Evolutionary conservation across 768 basidiomycete genomes (phyloP), one percentile per base, ranked within the genome.

Genomic region (Tephrocybe sp.): DNA sequence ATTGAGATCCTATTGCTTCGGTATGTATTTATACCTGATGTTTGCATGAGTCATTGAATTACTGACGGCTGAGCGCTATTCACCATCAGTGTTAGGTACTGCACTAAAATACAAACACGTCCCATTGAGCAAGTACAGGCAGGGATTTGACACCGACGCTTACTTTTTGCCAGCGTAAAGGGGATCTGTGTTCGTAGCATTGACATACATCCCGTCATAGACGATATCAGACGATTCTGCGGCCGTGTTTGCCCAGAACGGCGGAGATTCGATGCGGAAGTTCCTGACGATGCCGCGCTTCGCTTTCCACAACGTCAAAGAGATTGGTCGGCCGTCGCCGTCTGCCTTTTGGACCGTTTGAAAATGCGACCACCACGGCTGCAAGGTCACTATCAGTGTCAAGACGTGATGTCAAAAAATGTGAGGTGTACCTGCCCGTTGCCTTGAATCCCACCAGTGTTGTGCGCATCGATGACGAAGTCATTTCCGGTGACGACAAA

Each of bases 41-140:
- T n/a, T n/a, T n/a, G n/a, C n/a, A n/a, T n/a, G n/a, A n/a, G n/a
- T n/a, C n/a, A n/a, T n/a, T n/a, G 36, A 47, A 6, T 18, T 5
- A 17, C 18, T 11, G 32, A 14, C 43, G 21, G 10, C 30, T 9
- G 14, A 10, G n/a, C 21, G 25, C 38, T 17, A 33, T 65, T 43
- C 33, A 78, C 81, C 81, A 65, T 84, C 83, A 3, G 81, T 84
- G 61, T 84, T 84, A 36, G 77, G 79, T 0, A 83, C 81, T 49
- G 79, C 72, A 55, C 77, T 82, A 14, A 14, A 38, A 26, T 24
- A 41, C 18, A 10, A 20, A 23, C 11, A 40, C 15, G 34, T 36
- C 34, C 15, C 34, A 36, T 12, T 36, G 34, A 36, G 34, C 32
- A 24, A 14, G 18, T 21, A 18, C 26, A 8, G 12, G 15, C 26